phyloP scores from a whole-genome alignment of 106 monocot species.

The Chionographis japonica region DNA sequence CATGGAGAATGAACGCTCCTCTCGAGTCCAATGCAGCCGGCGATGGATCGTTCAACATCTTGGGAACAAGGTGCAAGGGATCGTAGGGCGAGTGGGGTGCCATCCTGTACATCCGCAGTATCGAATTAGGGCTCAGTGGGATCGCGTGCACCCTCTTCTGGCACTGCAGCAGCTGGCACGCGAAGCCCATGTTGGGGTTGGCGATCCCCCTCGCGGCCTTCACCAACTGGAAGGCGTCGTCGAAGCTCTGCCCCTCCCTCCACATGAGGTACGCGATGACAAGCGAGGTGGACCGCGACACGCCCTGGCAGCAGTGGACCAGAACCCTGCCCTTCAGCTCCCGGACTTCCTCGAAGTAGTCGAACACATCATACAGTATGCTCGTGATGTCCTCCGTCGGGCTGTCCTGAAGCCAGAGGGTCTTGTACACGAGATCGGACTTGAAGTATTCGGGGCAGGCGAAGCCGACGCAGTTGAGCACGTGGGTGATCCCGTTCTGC shows the following conservation, averaged over 20 bases:
- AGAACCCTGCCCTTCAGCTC: slow-evolving; percentile 60
- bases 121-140: slow-evolving; percentile 79
- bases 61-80: slow-evolving; percentile 86
- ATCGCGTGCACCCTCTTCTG: slow-evolving; percentile 95
- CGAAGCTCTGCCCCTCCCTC: slow-evolving; percentile 96
- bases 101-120: slow-evolving; percentile 83
- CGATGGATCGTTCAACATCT: slow-evolving; percentile 69
- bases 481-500: slow-evolving; percentile 85
- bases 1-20: slow-evolving; percentile 88
- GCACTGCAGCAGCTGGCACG: slow-evolving; percentile 91
- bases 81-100: slow-evolving; percentile 91
- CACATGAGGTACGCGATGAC: slow-evolving; percentile 98
- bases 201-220: slow-evolving; percentile 92
- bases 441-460: slow-evolving; percentile 95
- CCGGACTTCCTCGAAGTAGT: slow-evolving; percentile 97
- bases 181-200: slow-evolving; percentile 97
- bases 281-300: slow-evolving; percentile 82
- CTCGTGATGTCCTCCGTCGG: slow-evolving; percentile 92
- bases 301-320: slow-evolving; percentile 94
- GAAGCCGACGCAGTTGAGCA: slow-evolving; percentile 90
- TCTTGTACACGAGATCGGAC: slow-evolving; percentile 82
- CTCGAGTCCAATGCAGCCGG: slow-evolving; percentile 71
- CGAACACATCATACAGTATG: slow-evolving; percentile 93
- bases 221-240: slow-evolving; percentile 88
- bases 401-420: slow-evolving; percentile 92